A percentile compares a stretch with the other conserved stretches of the same genome.
Conservation (phyloP, 176 grass and related monocot species). For the Phragmites australis region DNA sequence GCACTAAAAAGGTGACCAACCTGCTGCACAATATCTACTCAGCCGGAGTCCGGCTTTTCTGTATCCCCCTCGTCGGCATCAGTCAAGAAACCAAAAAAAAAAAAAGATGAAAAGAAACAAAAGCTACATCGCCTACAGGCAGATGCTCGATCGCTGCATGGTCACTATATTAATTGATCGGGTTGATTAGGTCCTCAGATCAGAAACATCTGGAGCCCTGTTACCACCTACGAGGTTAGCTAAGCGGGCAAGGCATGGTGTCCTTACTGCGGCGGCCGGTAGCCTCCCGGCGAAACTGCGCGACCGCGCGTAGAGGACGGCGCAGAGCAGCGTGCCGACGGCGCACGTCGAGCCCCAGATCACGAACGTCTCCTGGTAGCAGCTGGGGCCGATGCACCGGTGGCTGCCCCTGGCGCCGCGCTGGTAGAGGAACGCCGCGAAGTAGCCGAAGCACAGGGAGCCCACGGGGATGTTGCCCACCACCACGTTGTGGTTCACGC, state of each 20-base stretch:
- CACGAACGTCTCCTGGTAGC: slow-evolving; percentile 68
- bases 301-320: slow-evolving; percentile 59
- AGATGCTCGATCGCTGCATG: slow-evolving; percentile 23
- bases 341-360: slow-evolving; percentile 74
- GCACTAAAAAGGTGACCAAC: slow-evolving; percentile 33
- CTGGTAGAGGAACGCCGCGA: slow-evolving; percentile 82
- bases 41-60: slow-evolving; percentile 1
- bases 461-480: slow-evolving; percentile 88
- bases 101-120: background rate
- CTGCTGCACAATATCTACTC: slow-evolving; percentile 54
- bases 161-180: background rate
- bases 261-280: slow-evolving; percentile 30
- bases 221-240: slow-evolving; percentile 37
- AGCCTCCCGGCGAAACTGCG: slow-evolving; percentile 47
- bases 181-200: slow-evolving; percentile 18
- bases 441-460: slow-evolving; percentile 92
- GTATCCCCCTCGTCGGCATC: slow-evolving; percentile 38
- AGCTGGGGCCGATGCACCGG: slow-evolving; percentile 62
- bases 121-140: slow-evolving; percentile 34
- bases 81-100: slow-evolving; percentile 29
- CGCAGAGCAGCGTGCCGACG: slow-evolving; percentile 70
- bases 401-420: slow-evolving; percentile 41
- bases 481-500: slow-evolving; percentile 94
- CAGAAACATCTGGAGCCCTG: slow-evolving; percentile 33
- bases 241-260: slow-evolving; percentile 29